phyloP scores from a whole-genome alignment of 169 alveolate genomes.

The Eimeria acervulina region DNA sequence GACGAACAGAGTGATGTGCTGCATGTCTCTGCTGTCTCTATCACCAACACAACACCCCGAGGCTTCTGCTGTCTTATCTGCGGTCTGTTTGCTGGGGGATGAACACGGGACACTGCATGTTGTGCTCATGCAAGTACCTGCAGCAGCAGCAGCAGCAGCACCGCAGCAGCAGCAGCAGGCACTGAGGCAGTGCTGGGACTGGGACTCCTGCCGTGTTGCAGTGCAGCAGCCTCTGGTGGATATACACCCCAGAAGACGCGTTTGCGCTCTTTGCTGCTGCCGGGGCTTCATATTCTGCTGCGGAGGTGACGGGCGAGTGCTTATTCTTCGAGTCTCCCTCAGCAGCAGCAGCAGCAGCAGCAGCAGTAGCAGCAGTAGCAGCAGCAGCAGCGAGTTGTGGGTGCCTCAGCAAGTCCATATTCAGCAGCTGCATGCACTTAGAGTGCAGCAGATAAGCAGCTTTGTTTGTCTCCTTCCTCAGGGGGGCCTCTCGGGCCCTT shows the following conservation, averaged over 20 bases:
- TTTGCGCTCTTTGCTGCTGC: constrained; percentile 25
- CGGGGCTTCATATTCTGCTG: constrained; percentile 32
- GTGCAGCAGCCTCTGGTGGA: constrained; percentile 50
- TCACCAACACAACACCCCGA: not conserved
- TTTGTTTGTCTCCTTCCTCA: constrained; percentile 55
- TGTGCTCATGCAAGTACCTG: constrained; percentile 62
- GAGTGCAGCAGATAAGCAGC: not conserved
- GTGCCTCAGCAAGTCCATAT: constrained; percentile 22
- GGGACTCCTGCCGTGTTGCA: not conserved
- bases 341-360: constrained; percentile 20
- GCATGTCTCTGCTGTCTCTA: not conserved
- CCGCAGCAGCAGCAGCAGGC: not conserved
- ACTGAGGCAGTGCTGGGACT: constrained; percentile 7
- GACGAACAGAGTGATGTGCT: constrained; percentile 17
- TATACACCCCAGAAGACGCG: not conserved
- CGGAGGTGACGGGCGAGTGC: constrained; percentile 75
- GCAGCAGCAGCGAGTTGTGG: no score
- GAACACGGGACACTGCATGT: constrained; percentile 70
- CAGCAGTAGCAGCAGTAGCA: constrained; percentile 16
- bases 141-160: constrained; percentile 57
- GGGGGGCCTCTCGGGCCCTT: constrained; percentile 42
- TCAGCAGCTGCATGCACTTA: constrained; percentile 37
- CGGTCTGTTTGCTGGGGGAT: constrained; percentile 38
- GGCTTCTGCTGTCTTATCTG: not conserved
- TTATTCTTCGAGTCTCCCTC: constrained; percentile 27